These are phyloP conservation scores for Carallia pectinifolia DNA, from an alignment of 345 rosid genomes.

Conservation along the genomic window DNA sequence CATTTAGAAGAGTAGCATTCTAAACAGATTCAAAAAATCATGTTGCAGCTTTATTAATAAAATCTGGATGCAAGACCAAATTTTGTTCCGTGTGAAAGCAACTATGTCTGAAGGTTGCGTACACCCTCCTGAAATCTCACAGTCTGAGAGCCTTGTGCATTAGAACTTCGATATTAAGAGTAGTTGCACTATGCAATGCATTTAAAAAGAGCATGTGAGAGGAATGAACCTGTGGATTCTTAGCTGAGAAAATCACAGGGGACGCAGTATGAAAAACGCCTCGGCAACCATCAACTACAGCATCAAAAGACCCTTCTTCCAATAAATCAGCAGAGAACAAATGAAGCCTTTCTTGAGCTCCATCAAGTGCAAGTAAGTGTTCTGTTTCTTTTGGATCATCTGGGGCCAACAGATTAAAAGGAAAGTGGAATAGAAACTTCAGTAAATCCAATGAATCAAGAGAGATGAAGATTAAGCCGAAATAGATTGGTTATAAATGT, in stretches of 20 bases:
- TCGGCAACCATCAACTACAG: constrained; percentile 12
- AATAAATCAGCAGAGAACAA: constrained; percentile 11
- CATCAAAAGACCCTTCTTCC: constrained; percentile 13
- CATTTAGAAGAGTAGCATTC: too few relatives aligned
- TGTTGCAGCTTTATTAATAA: too few relatives aligned
- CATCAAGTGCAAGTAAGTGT: constrained; percentile 9
- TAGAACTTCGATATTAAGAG: too few relatives aligned
- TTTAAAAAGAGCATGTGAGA: too few relatives aligned
- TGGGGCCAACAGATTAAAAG: background rate
- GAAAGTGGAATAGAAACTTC: too few relatives aligned
- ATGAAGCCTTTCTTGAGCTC: constrained; percentile 14
- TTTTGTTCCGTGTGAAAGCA: too few relatives aligned
- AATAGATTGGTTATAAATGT: background rate
- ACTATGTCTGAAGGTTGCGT: too few relatives aligned
- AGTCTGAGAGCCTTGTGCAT: too few relatives aligned
- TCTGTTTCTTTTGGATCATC: constrained; percentile 11
- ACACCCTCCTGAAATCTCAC: too few relatives aligned
- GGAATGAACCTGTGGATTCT: constrained; percentile 2
- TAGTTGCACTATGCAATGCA: too few relatives aligned
- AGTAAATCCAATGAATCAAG: background rate
- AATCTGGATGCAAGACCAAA: too few relatives aligned
- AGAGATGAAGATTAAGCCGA: background rate
- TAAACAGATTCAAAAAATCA: too few relatives aligned
- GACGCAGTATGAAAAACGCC: constrained; percentile 14
- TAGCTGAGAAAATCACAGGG: background rate